Evolutionary conservation across 805 yeast species (phyloP).

Genomic region (Barnettozyma siamensis): DNA sequence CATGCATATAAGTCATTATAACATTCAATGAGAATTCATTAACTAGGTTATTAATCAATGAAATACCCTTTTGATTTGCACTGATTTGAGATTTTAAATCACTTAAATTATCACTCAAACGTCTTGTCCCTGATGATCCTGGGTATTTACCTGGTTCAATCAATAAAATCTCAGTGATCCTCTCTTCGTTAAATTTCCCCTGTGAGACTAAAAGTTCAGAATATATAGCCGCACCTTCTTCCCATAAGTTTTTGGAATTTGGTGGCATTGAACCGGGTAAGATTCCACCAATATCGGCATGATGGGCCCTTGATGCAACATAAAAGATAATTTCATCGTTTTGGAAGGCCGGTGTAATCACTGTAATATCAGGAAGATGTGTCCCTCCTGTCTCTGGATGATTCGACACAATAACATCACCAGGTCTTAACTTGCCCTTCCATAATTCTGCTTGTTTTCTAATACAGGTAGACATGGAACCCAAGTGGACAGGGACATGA

Average conservation of each 20-base stretch:
- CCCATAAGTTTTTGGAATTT: slow-evolving; percentile 73
- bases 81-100: slow-evolving; percentile 84
- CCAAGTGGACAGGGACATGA: slow-evolving; percentile 80
- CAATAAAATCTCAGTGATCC: slow-evolving; percentile 54
- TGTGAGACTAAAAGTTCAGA: slow-evolving; percentile 67
- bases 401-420: slow-evolving; percentile 73
- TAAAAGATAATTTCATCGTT: slow-evolving; percentile 62
- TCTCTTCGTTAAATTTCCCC: slow-evolving; percentile 72
- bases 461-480: slow-evolving; percentile 81
- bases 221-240: slow-evolving; percentile 87
- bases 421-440: slow-evolving; percentile 58
- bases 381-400: slow-evolving; percentile 86
- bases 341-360: slow-evolving; percentile 84
- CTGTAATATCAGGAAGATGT: slow-evolving; percentile 87
- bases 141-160: slow-evolving; percentile 75
- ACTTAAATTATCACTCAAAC: slow-evolving; percentile 75
- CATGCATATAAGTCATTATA: slow-evolving; percentile 70
- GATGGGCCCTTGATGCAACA: slow-evolving; percentile 94
- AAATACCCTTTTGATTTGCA: slow-evolving; percentile 83
- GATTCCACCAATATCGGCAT: slow-evolving; percentile 92
- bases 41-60: slow-evolving; percentile 53
- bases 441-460: slow-evolving; percentile 58
- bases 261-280: slow-evolving; percentile 96
- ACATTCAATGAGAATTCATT: slow-evolving; percentile 54
- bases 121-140: slow-evolving; percentile 86